A percentile compares a stretch with the other conserved stretches of the same genome.
These are phyloP conservation scores for Penicillium bovifimosum DNA, from an alignment of 495 filamentous ascomycete genomes.

Conservation along the genomic window DNA sequence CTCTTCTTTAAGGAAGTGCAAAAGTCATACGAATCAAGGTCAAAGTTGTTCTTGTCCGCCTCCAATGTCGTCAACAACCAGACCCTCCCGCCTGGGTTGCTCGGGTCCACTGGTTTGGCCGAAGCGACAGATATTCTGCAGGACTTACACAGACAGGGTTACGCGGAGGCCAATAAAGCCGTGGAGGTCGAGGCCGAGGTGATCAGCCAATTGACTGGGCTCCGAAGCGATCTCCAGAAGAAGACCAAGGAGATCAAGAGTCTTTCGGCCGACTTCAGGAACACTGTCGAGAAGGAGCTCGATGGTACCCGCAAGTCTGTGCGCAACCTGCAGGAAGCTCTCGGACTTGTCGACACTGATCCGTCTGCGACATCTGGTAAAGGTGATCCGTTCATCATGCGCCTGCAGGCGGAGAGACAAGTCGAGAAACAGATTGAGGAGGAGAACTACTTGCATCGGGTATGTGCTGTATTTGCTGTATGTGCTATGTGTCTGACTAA, in stretches of 20 bases:
- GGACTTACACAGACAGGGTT: constrained; percentile 75
- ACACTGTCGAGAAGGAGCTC: constrained; percentile 56
- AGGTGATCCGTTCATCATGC: constrained; percentile 84
- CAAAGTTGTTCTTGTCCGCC: constrained; percentile 77
- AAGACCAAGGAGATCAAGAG: constrained; percentile 98
- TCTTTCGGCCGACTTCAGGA: constrained; percentile 90
- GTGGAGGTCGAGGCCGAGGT: constrained; percentile 87
- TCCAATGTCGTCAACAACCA: constrained; percentile 79
- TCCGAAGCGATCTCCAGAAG: constrained; percentile 81
- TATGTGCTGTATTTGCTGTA: constrained; percentile 33
- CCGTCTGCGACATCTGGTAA: constrained; percentile 70
- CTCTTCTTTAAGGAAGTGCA: constrained; percentile 92
- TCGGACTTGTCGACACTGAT: constrained; percentile 72
- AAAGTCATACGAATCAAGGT: constrained; percentile 77
- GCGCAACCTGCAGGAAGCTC: constrained; percentile 69
- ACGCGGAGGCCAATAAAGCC: constrained; percentile 80
- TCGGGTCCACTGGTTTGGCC: constrained; percentile 72
- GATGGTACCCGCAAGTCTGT: constrained; percentile 59
- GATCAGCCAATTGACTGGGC: constrained; percentile 75
- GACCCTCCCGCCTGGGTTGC: constrained; percentile 62
- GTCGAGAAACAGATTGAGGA: constrained; percentile 91
- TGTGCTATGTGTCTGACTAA: constrained; percentile 21
- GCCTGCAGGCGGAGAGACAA: constrained; percentile 77
- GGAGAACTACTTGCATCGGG: constrained; percentile 93
- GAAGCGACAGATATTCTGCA: constrained; percentile 79